These are phyloP conservation scores for Xylaria cubensis DNA, from an alignment of 495 filamentous ascomycete species.

Conservation along the genomic window DNA sequence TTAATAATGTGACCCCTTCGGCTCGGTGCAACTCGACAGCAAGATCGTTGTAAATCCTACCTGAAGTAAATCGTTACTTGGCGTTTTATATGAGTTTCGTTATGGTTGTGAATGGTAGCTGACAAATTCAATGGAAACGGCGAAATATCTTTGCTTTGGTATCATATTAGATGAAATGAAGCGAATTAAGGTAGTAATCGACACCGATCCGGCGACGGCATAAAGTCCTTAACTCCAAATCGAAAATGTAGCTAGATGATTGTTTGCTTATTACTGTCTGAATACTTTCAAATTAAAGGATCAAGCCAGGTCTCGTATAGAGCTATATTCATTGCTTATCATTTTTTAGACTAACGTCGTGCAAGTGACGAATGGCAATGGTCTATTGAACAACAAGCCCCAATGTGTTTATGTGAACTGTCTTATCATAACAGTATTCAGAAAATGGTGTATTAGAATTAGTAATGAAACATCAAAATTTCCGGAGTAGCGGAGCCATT, in stretches of 20 bases:
- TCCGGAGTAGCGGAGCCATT: neutral
- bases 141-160: neutral
- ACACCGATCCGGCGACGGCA: too few species aligned
- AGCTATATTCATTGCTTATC: neutral
- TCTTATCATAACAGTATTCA: neutral
- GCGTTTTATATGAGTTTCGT: neutral
- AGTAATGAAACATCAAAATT: neutral
- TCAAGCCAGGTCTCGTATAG: neutral
- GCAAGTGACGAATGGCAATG: neutral
- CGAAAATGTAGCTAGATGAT: neutral
- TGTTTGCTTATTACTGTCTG: neutral
- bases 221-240: too few species aligned
- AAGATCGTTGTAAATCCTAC: neutral
- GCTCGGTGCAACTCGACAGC: neutral
- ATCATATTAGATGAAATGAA: neutral
- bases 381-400: neutral
- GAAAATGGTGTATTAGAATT: neutral
- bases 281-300: neutral
- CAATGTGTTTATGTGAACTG: neutral
- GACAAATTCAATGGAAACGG: neutral
- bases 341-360: neutral
- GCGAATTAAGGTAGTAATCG: neutral
- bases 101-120: neutral
- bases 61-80: neutral
- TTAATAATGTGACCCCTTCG: neutral